Evolutionary conservation across 2,329 filamentous ascomycete species (phyloP).

Genomic region (Ascochyta koolunga): DNA sequence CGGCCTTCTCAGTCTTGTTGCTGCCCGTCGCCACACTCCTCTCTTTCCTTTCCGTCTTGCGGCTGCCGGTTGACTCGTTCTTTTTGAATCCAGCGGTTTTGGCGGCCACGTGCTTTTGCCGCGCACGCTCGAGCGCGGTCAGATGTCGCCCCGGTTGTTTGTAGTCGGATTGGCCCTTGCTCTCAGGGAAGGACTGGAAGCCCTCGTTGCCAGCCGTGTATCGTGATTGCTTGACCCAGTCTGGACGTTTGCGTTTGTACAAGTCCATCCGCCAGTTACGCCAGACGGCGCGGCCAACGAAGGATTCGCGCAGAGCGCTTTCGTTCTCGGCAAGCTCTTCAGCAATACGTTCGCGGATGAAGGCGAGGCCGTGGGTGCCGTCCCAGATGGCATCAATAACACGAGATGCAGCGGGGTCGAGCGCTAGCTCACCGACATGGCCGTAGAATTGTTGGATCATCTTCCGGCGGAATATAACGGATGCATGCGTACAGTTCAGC

Average conservation of each 20-base stretch:
- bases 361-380: slow-evolving; percentile 67
- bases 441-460: slow-evolving; percentile 69
- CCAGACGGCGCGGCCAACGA: slow-evolving; percentile 71
- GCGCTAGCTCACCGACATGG: slow-evolving; percentile 64
- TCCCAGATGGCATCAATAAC: slow-evolving; percentile 71
- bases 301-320: slow-evolving; percentile 65
- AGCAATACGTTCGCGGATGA: slow-evolving; percentile 71
- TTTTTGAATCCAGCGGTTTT: slow-evolving; percentile 47
- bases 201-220: slow-evolving; percentile 57
- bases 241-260: slow-evolving; percentile 66
- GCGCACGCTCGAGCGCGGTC: slow-evolving; percentile 60
- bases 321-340: slow-evolving; percentile 67
- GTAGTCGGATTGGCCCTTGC: slow-evolving; percentile 30
- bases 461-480: slow-evolving; percentile 65
- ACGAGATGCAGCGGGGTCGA: slow-evolving; percentile 68
- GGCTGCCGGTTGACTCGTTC: slow-evolving; percentile 39
- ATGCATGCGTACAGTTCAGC: slow-evolving; percentile 60
- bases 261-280: slow-evolving; percentile 77
- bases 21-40: slow-evolving; percentile 19
- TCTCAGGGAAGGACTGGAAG: slow-evolving; percentile 58
- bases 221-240: slow-evolving; percentile 69
- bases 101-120: slow-evolving; percentile 60
- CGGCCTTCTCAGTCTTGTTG: slow-evolving; percentile 24
- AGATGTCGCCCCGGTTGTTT: slow-evolving; percentile 37
- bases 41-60: slow-evolving; percentile 26